Conservation (phyloP, 345 rosid species). For the Moricandia moricandioides region DNA sequence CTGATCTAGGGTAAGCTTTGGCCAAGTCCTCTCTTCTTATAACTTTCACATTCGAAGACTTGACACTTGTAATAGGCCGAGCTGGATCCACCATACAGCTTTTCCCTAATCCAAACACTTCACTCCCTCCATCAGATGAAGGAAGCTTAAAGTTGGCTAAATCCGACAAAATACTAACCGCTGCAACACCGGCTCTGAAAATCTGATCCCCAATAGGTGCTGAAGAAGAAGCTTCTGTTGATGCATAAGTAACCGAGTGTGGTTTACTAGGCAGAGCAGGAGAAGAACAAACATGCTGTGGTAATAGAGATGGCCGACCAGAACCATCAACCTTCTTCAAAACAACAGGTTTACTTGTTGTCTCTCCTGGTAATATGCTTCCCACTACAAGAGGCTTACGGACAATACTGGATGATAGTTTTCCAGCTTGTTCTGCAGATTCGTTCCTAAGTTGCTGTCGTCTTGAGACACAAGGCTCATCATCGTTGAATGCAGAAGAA, state of each 20-base stretch:
- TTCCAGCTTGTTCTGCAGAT: slow-evolving; percentile 36
- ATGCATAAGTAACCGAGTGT: slow-evolving; percentile 52
- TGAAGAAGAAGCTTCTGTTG: slow-evolving; percentile 43
- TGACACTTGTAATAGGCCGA: slow-evolving; percentile 45
- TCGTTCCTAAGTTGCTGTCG: slow-evolving; percentile 48
- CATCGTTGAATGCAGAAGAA: slow-evolving; percentile 71
- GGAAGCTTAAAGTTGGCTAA: slow-evolving; percentile 67
- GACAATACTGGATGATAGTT: slow-evolving; percentile 37
- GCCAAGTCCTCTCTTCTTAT: slow-evolving; percentile 49
- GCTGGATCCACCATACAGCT: slow-evolving; percentile 63
- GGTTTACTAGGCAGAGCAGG: neutral
- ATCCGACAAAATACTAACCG: slow-evolving; percentile 61
- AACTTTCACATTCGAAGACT: slow-evolving; percentile 53
- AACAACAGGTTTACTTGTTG: slow-evolving; percentile 38
- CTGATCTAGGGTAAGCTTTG: slow-evolving; percentile 50
- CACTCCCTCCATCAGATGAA: slow-evolving; percentile 53
- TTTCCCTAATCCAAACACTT: slow-evolving; percentile 32
- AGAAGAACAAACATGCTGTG: slow-evolving; percentile 42
- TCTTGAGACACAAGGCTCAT: slow-evolving; percentile 66
- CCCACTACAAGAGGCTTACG: slow-evolving; percentile 37
- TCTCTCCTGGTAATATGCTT: slow-evolving; percentile 37
- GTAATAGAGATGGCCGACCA: slow-evolving; percentile 31
- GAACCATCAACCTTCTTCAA: slow-evolving; percentile 40
- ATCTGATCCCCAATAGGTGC: slow-evolving; percentile 64
- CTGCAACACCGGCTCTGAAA: slow-evolving; percentile 68